Conservation (phyloP, 441 rosid genomes). For the Heliophila coronopifolia region DNA sequence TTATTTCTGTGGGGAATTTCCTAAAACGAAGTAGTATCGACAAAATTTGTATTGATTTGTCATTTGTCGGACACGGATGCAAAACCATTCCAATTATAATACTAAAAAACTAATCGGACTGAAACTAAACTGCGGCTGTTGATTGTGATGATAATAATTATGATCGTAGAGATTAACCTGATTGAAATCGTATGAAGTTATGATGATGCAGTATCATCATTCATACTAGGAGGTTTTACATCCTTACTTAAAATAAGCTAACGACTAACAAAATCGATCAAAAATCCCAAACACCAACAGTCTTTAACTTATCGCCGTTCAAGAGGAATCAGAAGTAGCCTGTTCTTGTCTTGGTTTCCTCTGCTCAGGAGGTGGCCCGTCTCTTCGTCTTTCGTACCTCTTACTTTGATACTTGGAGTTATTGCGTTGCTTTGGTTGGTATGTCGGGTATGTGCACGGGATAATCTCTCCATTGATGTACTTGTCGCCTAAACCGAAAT, state of each 20-base stretch:
- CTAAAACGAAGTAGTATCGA: no score
- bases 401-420: slow-evolving; percentile 50
- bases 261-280: slow-evolving; percentile 20
- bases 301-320: slow-evolving; percentile 1
- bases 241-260: slow-evolving; percentile 13
- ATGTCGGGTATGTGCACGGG: slow-evolving; percentile 86
- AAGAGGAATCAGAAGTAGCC: slow-evolving; percentile 45
- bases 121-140: slow-evolving; percentile 2
- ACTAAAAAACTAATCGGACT: slow-evolving; percentile 15
- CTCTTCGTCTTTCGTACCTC: slow-evolving; percentile 75
- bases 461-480: slow-evolving; percentile 89
- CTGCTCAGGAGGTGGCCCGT: slow-evolving; percentile 69
- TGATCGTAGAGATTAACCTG: slow-evolving; percentile 28
- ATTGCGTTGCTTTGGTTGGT: slow-evolving; percentile 73
- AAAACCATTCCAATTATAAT: slow-evolving; percentile 23
- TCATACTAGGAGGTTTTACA: slow-evolving; percentile 13
- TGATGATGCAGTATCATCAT: background rate
- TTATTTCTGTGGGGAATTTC: no score
- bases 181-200: slow-evolving; percentile 5
- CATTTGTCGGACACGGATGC: no score
- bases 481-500: slow-evolving; percentile 58
- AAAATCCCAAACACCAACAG: slow-evolving; percentile 12
- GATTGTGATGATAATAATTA: slow-evolving; percentile 7
- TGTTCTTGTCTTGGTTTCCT: slow-evolving; percentile 56
- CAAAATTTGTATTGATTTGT: no score